These are phyloP conservation scores for Aureobasidium sp. DNA, from an alignment of 2,329 filamentous ascomycete species.

Conservation along the genomic window DNA sequence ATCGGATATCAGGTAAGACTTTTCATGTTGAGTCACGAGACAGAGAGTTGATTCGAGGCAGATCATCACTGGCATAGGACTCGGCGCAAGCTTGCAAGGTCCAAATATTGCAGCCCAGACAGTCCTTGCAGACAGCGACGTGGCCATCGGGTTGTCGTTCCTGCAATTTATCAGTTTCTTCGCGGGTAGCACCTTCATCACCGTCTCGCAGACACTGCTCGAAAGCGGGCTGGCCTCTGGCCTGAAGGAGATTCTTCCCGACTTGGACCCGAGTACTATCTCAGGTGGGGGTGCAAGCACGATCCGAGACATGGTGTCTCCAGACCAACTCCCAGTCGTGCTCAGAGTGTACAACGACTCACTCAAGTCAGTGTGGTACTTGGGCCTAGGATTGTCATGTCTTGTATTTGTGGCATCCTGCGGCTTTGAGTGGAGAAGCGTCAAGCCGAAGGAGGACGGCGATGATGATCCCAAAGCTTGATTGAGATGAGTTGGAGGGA, in stretches of 20 bases:
- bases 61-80: constrained; percentile 26
- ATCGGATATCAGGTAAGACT: constrained; percentile 20
- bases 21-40: neutral
- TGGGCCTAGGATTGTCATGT: constrained; percentile 46
- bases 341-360: constrained; percentile 55
- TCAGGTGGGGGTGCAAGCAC: constrained; percentile 46
- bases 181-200: constrained; percentile 37
- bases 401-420: constrained; percentile 47
- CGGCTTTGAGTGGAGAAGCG: constrained; percentile 54
- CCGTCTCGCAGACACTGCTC: constrained; percentile 38
- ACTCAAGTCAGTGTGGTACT: constrained; percentile 50
- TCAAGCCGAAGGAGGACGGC: constrained; percentile 26
- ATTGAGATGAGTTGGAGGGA: neutral
- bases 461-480: neutral
- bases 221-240: constrained; percentile 37
- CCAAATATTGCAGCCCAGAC: constrained; percentile 36
- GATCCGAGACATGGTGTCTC: constrained; percentile 45
- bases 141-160: constrained; percentile 36
- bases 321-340: constrained; percentile 44
- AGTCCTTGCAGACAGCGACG: constrained; percentile 30
- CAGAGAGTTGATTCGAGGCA: constrained; percentile 18
- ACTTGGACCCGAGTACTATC: constrained; percentile 33
- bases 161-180: constrained; percentile 38
- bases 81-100: constrained; percentile 38
- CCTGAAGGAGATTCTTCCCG: constrained; percentile 29